Evolutionary conservation across 202 grass and related monocot genomes (phyloP).

Genomic region (Elaeis oleifera): DNA sequence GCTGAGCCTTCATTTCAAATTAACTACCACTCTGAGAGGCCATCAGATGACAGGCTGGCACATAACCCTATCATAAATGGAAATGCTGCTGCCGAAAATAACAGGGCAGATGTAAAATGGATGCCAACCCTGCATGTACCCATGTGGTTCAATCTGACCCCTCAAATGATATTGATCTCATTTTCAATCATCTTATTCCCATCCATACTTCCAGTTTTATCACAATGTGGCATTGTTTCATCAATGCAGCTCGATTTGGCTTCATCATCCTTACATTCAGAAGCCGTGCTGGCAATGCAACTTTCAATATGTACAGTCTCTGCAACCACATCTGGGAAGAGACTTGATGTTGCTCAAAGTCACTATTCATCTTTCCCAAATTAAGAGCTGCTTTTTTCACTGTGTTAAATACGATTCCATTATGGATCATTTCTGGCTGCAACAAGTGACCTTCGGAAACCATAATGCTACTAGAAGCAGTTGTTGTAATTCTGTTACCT

Average conservation of each 20-base stretch:
- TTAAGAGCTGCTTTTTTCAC: constrained; percentile 55
- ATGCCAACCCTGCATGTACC: too few relatives aligned
- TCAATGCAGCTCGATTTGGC: neutral
- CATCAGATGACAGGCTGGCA: too few relatives aligned
- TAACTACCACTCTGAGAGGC: too few relatives aligned
- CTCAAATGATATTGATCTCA: too few relatives aligned
- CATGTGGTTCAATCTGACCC: too few relatives aligned
- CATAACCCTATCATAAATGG: too few relatives aligned
- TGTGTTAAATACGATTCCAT: constrained; percentile 90
- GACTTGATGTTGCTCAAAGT: constrained; percentile 27
- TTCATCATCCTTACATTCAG: constrained; percentile 18
- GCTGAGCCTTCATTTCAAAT: too few relatives aligned
- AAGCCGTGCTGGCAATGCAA: constrained; percentile 43
- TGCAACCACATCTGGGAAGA: constrained; percentile 42
- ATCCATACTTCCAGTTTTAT: too few relatives aligned
- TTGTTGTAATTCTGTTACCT: constrained; percentile 20
- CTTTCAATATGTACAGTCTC: constrained; percentile 56
- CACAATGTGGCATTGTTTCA: too few relatives aligned
- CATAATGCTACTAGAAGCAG: constrained; percentile 37
- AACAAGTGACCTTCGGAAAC: constrained; percentile 83
- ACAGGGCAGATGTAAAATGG: too few relatives aligned
- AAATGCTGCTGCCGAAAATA: too few relatives aligned
- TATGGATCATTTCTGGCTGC: constrained; percentile 65
- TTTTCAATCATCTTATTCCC: too few relatives aligned
- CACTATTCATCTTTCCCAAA: constrained; percentile 20